Conservation (phyloP, 805 yeast genomes). For the Scheffersomyces stipitis region DNA sequence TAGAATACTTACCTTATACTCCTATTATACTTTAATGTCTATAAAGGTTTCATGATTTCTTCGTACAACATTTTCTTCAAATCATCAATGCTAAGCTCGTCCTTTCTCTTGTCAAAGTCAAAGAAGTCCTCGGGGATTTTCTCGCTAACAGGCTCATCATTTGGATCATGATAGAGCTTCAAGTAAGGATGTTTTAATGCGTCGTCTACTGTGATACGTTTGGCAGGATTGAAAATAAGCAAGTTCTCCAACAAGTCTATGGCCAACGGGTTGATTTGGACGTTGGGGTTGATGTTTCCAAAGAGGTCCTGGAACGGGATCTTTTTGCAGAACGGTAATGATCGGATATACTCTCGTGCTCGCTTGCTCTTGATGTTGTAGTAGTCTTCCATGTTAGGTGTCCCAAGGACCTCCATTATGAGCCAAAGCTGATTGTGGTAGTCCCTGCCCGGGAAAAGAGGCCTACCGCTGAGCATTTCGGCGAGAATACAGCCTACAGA, state of each 20-base stretch:
- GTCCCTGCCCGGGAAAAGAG: conserved; percentile 91
- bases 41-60: conserved; percentile 68
- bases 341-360: conserved; percentile 84
- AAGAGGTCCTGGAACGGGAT: conserved; percentile 52
- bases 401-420: conserved; percentile 82
- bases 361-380: conserved; percentile 72
- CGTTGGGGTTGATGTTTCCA: conserved; percentile 9
- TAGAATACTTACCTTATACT: not conserved
- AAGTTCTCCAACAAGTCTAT: conserved; percentile 63
- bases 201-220: conserved; percentile 71
- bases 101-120: conserved; percentile 83
- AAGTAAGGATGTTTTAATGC: conserved; percentile 87
- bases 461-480: conserved; percentile 81
- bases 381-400: conserved; percentile 81
- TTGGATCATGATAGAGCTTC: conserved; percentile 87
- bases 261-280: conserved; percentile 38
- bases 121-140: conserved; percentile 86
- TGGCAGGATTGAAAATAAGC: conserved; percentile 68
- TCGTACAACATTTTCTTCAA: conserved; percentile 75
- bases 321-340: conserved; percentile 70
- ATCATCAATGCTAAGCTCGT: conserved; percentile 72
- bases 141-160: conserved; percentile 84
- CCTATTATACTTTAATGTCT: conserved; percentile 16
- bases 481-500: conserved; percentile 95
- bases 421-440: conserved; percentile 87